A percentile compares a stretch with the other conserved stretches of the same genome.
Evolutionary conservation across 495 filamentous ascomycete species (phyloP).

Genomic region (Aspergillus wentii): DNA sequence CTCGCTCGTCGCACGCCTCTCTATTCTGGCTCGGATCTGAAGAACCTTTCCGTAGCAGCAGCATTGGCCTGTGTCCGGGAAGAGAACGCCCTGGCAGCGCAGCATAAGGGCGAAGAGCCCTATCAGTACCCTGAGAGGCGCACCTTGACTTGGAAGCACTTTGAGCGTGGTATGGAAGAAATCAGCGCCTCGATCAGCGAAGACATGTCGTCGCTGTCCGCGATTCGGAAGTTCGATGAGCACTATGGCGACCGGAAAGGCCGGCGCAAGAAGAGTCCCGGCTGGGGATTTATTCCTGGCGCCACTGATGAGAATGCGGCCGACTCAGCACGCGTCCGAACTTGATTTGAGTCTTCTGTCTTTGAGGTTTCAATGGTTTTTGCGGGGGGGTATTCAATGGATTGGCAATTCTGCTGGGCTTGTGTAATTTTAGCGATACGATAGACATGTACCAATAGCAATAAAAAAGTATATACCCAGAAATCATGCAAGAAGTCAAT

Average conservation of each 20-base stretch:
- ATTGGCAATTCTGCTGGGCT: too few relatives aligned
- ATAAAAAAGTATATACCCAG: conserved; percentile 11
- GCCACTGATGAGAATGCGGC: conserved; percentile 14
- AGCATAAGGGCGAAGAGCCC: conserved; percentile 41
- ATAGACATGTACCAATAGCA: conserved; percentile 31
- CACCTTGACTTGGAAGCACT: conserved; percentile 62
- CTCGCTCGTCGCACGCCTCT: conserved; percentile 75
- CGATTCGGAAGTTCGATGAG: conserved; percentile 93
- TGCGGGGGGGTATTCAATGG: too few relatives aligned
- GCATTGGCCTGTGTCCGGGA: conserved; percentile 86
- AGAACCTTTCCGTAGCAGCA: conserved; percentile 88
- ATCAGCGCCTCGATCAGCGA: conserved; percentile 91
- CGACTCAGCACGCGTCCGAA: conserved; percentile 38
- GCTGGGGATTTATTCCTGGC: conserved; percentile 39
- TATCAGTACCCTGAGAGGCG: conserved; percentile 65
- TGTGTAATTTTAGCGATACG: conserved; percentile 23
- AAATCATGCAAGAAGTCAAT: too few relatives aligned
- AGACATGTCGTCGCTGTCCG: conserved; percentile 82
- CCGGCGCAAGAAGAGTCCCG: conserved; percentile 53
- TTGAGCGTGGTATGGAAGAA: conserved; percentile 79
- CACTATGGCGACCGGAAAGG: conserved; percentile 88
- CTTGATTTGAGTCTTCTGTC: conserved; percentile 16
- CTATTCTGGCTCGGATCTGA: conserved; percentile 96
- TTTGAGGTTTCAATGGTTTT: conserved; percentile 2
- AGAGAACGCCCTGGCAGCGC: conserved; percentile 60